Evolutionary conservation across 305 asterid genomes (phyloP).

Genomic region (Plantago lanceolata): DNA sequence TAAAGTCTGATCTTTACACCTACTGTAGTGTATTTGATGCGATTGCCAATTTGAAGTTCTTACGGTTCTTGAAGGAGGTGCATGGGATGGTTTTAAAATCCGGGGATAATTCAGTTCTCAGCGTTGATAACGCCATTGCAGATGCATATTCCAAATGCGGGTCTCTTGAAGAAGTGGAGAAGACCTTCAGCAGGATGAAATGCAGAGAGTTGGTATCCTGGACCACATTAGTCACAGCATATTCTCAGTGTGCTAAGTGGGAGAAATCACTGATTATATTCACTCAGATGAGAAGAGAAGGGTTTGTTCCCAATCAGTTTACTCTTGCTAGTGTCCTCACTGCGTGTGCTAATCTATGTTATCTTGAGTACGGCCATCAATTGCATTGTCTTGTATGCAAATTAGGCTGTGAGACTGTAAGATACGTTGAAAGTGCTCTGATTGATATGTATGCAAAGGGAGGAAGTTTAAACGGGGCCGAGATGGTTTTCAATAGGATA

Average conservation of each 20-base stretch:
- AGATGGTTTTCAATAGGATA: constrained; percentile 31
- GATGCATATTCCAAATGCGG: constrained; percentile 53
- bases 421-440: constrained; percentile 39
- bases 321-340: constrained; percentile 42
- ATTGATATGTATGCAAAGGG: constrained; percentile 60
- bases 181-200: constrained; percentile 36
- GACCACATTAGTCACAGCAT: constrained; percentile 44
- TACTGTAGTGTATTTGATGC: constrained; percentile 44
- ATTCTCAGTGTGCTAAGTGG: constrained; percentile 39
- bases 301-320: constrained; percentile 34
- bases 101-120: constrained; percentile 27
- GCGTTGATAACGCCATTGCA: constrained; percentile 41
- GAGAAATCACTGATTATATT: constrained; percentile 37
- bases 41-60: constrained; percentile 37
- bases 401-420: constrained; percentile 33
- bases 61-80: constrained; percentile 34
- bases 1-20: constrained; percentile 44
- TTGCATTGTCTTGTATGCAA: constrained; percentile 39
- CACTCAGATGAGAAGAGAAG: constrained; percentile 45
- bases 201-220: constrained; percentile 43
- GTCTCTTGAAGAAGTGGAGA: constrained; percentile 38
- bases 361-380: constrained; percentile 44
- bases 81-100: constrained; percentile 46
- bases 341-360: constrained; percentile 45
- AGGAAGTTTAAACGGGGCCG: constrained; percentile 42